Evolutionary conservation across 1,284 basidiomycete species (phyloP), one percentile per base, ranked within the genome.

Genomic region (Boletus subluridellus): DNA sequence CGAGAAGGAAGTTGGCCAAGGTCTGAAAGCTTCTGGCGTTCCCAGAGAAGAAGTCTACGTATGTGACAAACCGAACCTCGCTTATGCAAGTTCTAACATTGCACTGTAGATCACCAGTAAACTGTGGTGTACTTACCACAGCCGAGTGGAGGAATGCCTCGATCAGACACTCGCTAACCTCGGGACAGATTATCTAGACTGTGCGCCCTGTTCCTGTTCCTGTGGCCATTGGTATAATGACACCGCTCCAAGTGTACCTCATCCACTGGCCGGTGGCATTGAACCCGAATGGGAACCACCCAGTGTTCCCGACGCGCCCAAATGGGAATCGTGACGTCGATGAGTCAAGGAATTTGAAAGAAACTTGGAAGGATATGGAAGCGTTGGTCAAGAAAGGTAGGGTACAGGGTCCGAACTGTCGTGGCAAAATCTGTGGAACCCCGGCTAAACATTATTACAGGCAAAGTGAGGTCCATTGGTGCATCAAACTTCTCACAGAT

Each of bases 361-460:
- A 92, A 58, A 94, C 92, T 6, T 94, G 93, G 92, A 83, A 80
- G 63, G 85, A 90, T 70, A 89, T 95, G 85, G 92, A 94, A 73
- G 83, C 77, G 14, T 62, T 93, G 45, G 73, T 84, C 60, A 82
- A 83, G 69, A 87, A 83, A 66, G 89, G 84, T 82, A 51, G 47
- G 42, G 3, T 6, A 26, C 10, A 21, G 32, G 28, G 21, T 21
- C 53, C 11, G 14, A 28, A 17, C 28, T n/a, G 5, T 38, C 39
- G 15, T 54, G 37, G n/a, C 45, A 34, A 52, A 17, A 21, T 26
- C 38, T 42, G 14, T 38, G 38, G 34, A 28, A 45, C 28, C 26
- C 49, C 38, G 50, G 38, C 50, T 49, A 32, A 64, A 52, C 39
- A 37, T 60, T 77, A 58, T 73, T 80, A 70, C 66, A 91, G 89